phyloP scores from a whole-genome alignment of 2,329 filamentous ascomycete species.

The Fusarium oxysporum region DNA sequence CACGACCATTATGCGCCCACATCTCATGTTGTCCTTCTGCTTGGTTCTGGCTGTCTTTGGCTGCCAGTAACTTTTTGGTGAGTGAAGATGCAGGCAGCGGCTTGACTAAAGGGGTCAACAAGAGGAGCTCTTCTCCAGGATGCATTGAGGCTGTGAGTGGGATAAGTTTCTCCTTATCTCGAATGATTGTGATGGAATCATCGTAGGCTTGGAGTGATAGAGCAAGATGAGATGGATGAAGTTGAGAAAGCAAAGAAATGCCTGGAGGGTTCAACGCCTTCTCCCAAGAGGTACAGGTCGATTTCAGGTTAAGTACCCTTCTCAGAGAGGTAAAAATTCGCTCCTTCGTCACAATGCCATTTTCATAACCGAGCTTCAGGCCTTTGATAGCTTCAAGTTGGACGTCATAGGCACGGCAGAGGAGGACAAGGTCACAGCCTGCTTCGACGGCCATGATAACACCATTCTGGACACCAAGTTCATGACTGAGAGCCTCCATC shows the following conservation, averaged over 20 bases:
- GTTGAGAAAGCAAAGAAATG: constrained; percentile 77
- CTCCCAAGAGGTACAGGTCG: constrained; percentile 88
- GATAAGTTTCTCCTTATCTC: constrained; percentile 86
- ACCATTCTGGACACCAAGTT: constrained; percentile 95
- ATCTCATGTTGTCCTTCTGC: constrained; percentile 62
- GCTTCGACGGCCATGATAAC: constrained; percentile 98
- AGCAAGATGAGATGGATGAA: constrained; percentile 84
- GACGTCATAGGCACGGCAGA: constrained; percentile 88
- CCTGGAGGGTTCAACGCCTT: constrained; percentile 90
- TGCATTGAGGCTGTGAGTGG: constrained; percentile 86
- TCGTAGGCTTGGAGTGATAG: constrained; percentile 91
- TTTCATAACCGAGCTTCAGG: constrained; percentile 88
- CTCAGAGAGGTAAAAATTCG: constrained; percentile 84
- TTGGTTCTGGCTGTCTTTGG: constrained; percentile 54
- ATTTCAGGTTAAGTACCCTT: constrained; percentile 83
- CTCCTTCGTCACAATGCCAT: constrained; percentile 85
- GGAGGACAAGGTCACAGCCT: constrained; percentile 89
- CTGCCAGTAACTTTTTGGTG: constrained; percentile 75
- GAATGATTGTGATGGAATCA: constrained; percentile 90
- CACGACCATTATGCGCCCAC: constrained; percentile 63
- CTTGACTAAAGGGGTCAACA: constrained; percentile 90
- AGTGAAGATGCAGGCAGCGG: constrained; percentile 90
- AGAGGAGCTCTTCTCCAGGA: constrained; percentile 86
- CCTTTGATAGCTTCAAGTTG: constrained; percentile 94
- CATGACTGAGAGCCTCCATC: constrained; percentile 95